Conservation (phyloP, 1,284 basidiomycete species). For the Ganoderma meredithae region DNA sequence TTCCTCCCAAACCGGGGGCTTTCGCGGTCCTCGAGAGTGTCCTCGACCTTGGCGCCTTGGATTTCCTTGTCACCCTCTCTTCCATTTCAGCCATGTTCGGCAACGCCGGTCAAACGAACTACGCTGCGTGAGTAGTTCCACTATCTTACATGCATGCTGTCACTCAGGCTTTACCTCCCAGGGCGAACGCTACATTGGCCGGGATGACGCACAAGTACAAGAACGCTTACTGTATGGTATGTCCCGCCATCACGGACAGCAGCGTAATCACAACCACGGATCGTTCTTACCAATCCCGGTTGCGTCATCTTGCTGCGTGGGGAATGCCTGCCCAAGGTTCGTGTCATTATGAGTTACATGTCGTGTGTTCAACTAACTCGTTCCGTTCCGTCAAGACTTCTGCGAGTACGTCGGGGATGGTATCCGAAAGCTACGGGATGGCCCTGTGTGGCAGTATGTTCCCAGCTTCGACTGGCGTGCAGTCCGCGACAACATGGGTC, state of each 20-base stretch:
- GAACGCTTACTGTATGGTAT: slow-evolving; percentile 48
- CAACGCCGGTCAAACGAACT: slow-evolving; percentile 50
- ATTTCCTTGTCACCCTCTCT: slow-evolving; percentile 49
- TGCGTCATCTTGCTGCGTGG: slow-evolving; percentile 36
- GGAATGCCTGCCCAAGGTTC: slow-evolving; percentile 37
- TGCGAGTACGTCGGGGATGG: slow-evolving; percentile 42
- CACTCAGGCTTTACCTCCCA: slow-evolving; percentile 24
- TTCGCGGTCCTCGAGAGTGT: slow-evolving; percentile 39
- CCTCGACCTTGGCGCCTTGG: slow-evolving; percentile 37
- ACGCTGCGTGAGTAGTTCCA: slow-evolving; percentile 43
- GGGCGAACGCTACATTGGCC: slow-evolving; percentile 48
- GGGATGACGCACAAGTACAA: slow-evolving; percentile 36
- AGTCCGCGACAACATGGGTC: slow-evolving; percentile 33
- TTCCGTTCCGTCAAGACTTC: slow-evolving; percentile 34
- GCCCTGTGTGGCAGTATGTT: slow-evolving; percentile 39
- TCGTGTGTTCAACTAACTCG: neutral
- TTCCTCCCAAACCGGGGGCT: slow-evolving; percentile 43
- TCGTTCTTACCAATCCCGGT: slow-evolving; percentile 21
- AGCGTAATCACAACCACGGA: slow-evolving; percentile 24
- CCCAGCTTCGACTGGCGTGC: slow-evolving; percentile 42
- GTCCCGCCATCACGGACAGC: slow-evolving; percentile 45
- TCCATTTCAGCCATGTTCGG: slow-evolving; percentile 47
- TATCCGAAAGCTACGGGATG: slow-evolving; percentile 32
- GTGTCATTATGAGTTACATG: neutral
- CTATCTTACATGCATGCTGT: neutral